These are phyloP conservation scores for Sphagnum fallax DNA, from an alignment of 228 moss, liverwort and hornwort genomes.

Conservation along the genomic window DNA sequence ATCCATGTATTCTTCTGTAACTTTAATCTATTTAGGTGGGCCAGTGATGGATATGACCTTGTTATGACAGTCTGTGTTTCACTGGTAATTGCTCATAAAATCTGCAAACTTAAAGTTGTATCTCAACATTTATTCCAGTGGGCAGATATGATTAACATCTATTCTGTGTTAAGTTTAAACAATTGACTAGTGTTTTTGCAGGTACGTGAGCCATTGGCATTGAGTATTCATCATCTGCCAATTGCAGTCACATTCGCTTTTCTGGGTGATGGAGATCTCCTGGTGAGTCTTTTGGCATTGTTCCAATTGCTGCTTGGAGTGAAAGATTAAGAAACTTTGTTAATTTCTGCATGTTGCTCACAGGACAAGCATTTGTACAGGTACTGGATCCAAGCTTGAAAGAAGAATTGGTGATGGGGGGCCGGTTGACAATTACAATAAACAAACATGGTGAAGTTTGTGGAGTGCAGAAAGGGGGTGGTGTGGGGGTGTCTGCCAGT, in stretches of 20 bases:
- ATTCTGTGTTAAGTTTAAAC: not conserved
- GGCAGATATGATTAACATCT: no score
- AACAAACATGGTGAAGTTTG: conserved; percentile 89
- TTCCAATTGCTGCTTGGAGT: not conserved
- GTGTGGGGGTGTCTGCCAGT: conserved; percentile 72
- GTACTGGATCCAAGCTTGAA: conserved; percentile 85
- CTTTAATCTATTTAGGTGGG: not conserved
- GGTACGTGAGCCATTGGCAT: conserved; percentile 77
- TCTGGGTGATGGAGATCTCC: conserved; percentile 75
- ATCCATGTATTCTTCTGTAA: not conserved
- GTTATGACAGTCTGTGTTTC: not conserved
- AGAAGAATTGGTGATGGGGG: conserved; percentile 94
- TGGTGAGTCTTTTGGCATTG: conserved; percentile 36
- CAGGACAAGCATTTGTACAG: conserved; percentile 18
- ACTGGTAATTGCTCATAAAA: not conserved
- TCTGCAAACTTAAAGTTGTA: not conserved
- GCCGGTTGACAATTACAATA: conserved; percentile 75
- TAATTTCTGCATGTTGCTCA: not conserved
- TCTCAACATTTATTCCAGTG: no score
- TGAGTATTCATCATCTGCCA: conserved; percentile 88
- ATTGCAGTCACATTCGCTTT: conserved; percentile 93
- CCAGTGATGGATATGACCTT: conserved; percentile 1
- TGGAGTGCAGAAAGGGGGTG: conserved; percentile 97
- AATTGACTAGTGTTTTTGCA: conserved; percentile 10
- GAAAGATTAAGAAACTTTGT: not conserved